Conservation (phyloP, 2,329 filamentous ascomycete genomes). For the Scolecobasidium constrictum region DNA sequence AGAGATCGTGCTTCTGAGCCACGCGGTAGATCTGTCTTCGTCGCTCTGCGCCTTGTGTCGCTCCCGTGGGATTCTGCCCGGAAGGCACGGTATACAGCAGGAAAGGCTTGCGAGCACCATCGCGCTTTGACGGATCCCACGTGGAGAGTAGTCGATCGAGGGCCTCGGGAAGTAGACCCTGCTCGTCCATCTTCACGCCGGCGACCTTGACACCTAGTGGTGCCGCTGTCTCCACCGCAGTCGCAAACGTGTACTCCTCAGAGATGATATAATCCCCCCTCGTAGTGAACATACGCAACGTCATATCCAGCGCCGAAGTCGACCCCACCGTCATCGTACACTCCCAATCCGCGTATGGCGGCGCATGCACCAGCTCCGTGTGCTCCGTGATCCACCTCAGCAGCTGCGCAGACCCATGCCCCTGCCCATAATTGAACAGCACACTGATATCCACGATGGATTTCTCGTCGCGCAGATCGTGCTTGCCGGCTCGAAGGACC, state of each 20-base stretch:
- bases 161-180: conserved; percentile 51
- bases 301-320: conserved; percentile 76
- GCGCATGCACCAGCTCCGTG: conserved; percentile 78
- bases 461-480: conserved; percentile 61
- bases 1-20: conserved; percentile 73
- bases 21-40: conserved; percentile 65
- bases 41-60: conserved; percentile 61
- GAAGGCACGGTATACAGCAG: conserved; percentile 65
- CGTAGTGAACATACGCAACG: conserved; percentile 69
- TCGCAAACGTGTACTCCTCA: conserved; percentile 86
- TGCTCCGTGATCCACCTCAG: conserved; percentile 89
- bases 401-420: conserved; percentile 75
- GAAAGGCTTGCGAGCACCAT: conserved; percentile 52
- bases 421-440: conserved; percentile 87
- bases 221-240: conserved; percentile 54
- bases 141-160: conserved; percentile 53
- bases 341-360: conserved; percentile 84
- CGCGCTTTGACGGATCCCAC: conserved; percentile 47
- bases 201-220: conserved; percentile 52
- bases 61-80: conserved; percentile 84
- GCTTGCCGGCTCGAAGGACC: conserved; percentile 62
- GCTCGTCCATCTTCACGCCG: conserved; percentile 53
- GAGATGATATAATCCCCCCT: conserved; percentile 70
- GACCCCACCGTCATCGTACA: conserved; percentile 75
- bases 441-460: conserved; percentile 67